Evolutionary conservation across 208 protist genomes (phyloP).

Genomic region (Crithidia bombi): DNA sequence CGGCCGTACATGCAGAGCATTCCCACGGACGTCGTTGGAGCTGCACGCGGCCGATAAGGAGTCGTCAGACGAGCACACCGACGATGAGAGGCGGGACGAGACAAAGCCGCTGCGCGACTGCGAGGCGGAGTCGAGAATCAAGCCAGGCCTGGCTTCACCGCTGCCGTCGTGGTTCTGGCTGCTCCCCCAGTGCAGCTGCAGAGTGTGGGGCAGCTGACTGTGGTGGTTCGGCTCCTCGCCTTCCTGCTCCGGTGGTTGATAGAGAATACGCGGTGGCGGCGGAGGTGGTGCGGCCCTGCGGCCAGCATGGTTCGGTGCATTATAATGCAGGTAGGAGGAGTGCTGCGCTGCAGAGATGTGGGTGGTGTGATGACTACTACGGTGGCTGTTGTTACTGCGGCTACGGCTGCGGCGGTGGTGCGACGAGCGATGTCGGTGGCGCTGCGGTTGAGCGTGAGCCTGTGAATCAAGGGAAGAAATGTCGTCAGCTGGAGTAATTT

Average conservation of each 20-base stretch:
- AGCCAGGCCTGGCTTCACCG: neutral
- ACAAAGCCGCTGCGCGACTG: slow-evolving; percentile 5
- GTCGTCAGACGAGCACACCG: neutral
- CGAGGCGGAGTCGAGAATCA: slow-evolving; percentile 4
- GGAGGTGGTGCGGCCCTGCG: slow-evolving; percentile 4
- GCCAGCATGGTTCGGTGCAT: neutral
- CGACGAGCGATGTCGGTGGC: neutral
- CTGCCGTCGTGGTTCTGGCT: neutral
- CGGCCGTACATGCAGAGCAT: slow-evolving; percentile 1
- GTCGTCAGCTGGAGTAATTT: neutral
- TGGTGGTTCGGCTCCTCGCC: neutral
- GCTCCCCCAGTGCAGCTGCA: neutral
- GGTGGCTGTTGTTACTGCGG: neutral
- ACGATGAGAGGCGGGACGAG: slow-evolving; percentile 6
- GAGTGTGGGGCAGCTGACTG: neutral
- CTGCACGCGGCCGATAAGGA: neutral
- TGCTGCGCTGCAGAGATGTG: too few relatives aligned
- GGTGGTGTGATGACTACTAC: neutral
- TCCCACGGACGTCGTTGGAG: neutral
- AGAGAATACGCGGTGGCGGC: neutral
- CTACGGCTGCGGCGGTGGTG: neutral
- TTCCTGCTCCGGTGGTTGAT: neutral
- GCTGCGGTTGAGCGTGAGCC: neutral
- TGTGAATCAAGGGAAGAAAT: neutral
- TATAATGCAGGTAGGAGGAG: neutral